These are phyloP conservation scores for Flaveria trinervia DNA, from an alignment of 129 eudicot genomes.

Conservation along the genomic window DNA sequence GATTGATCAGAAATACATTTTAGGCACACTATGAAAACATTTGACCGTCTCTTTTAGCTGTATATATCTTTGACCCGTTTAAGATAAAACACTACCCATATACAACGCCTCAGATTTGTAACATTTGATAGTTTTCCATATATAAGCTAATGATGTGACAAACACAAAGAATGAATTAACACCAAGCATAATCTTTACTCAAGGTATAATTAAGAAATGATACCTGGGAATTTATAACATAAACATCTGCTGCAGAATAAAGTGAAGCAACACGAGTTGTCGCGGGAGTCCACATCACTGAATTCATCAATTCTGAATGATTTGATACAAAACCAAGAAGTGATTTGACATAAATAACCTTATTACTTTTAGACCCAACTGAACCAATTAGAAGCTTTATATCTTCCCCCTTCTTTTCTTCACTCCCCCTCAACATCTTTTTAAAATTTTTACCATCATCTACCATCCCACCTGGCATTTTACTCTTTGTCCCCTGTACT, in stretches of 20 bases:
- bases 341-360: conserved; percentile 74
- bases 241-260: conserved; percentile 92
- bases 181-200: conserved; percentile 1
- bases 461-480: conserved; percentile 30
- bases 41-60: not conserved
- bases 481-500: conserved; percentile 40
- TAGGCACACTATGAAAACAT: not conserved
- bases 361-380: conserved; percentile 95
- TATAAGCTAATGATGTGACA: not conserved
- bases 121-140: not conserved
- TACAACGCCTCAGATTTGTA: not conserved
- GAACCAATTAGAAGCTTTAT: conserved; percentile 88
- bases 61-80: not conserved
- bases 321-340: conserved; percentile 55
- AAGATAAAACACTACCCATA: not conserved
- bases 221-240: conserved; percentile 95
- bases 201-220: not conserved
- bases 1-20: not conserved
- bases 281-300: conserved; percentile 90
- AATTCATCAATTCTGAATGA: conserved; percentile 60
- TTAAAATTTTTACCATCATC: conserved; percentile 47
- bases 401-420: conserved; percentile 35
- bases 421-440: conserved; percentile 44
- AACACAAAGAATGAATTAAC: conserved; percentile 6
- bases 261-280: conserved; percentile 97